Base-by-base conservation (phyloP, 768 basidiomycete genomes). In the Rhodotorula diobovata region DNA sequence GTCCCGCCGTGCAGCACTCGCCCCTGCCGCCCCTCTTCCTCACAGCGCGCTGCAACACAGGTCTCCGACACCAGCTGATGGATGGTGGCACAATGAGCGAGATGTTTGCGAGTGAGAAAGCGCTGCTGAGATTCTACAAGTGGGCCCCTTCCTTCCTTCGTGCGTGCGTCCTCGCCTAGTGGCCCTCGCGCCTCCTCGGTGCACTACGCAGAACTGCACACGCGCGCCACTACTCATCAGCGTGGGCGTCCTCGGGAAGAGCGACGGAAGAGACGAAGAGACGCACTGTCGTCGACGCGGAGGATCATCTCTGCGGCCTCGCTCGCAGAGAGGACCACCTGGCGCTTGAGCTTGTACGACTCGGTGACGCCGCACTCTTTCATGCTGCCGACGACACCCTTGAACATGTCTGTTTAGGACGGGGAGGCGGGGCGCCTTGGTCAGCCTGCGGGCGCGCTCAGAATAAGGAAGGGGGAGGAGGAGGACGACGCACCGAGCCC, bases 251-350 rank as follows among this genome's bases (percentile, higher is more conserved):
- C 32, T 16, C 9, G 51, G 10, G 53, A 43, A 30, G 35, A 25
- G 21, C 28, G 18, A n/a, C n/a, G n/a, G n/a, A n/a, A 35, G 39
- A 28, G 37, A 18, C 35, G 30, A 16, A 4, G 35, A 11, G 32
- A 74, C 73, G 34, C 63, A 74, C 73, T 84, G 79, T 95, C 91
- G 76, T 97, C 94, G 61, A 81, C 90, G 89, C 95, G 86, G 73
- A 99, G 86, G 76, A 99, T 97, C 95, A 98, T 98, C 84, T 98
- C 96, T 4, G 92, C 90, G 28, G 94, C 96, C 80, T 99, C 96
- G 67, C 88, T 91, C 2, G 96, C 94, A 78, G 92, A 95, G 58
- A 90, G 82, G 8, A 99, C 89, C 2, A 98, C 94, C 81, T 97
- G 94, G 51, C 89, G 84, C 83, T 99, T 99, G 74, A 99, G 84